Conservation (phyloP, 176 grass and related monocot genomes). For the Pontederia crassipes region DNA sequence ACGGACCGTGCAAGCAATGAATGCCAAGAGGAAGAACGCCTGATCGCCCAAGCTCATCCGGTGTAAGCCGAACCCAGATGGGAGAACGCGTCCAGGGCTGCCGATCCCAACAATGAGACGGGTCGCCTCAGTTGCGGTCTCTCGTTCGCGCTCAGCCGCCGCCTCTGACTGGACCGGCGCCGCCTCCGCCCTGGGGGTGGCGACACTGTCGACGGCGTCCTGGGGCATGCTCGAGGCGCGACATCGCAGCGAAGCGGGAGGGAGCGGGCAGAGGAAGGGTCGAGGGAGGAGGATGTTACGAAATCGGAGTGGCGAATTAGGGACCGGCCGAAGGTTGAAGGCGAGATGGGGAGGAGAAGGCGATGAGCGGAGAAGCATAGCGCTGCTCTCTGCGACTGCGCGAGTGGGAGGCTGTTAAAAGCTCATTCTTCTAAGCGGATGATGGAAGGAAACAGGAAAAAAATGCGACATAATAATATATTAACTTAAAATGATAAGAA, state of each 20-base stretch:
- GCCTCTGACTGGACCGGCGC: conserved; percentile 3
- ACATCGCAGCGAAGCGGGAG: neutral
- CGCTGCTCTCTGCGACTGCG: too few species aligned
- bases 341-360: too few species aligned
- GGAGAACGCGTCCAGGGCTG: conserved; percentile 8
- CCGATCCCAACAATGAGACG: conserved; percentile 30
- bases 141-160: neutral
- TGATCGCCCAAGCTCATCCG: conserved; percentile 46
- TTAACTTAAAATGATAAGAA: too few species aligned
- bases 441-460: too few species aligned
- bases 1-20: conserved; percentile 43
- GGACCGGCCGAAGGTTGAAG: neutral
- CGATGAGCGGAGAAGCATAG: too few species aligned
- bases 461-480: too few species aligned
- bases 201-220: neutral
- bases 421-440: too few species aligned
- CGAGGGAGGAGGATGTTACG: neutral
- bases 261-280: neutral
- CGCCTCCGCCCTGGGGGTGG: neutral
- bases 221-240: neutral
- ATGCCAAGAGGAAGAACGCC: conserved; percentile 51
- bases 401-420: too few species aligned
- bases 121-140: neutral
- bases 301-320: neutral
- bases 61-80: conserved; percentile 8